Conservation (phyloP, 495 filamentous ascomycete species). For the Xylaria castorea region DNA sequence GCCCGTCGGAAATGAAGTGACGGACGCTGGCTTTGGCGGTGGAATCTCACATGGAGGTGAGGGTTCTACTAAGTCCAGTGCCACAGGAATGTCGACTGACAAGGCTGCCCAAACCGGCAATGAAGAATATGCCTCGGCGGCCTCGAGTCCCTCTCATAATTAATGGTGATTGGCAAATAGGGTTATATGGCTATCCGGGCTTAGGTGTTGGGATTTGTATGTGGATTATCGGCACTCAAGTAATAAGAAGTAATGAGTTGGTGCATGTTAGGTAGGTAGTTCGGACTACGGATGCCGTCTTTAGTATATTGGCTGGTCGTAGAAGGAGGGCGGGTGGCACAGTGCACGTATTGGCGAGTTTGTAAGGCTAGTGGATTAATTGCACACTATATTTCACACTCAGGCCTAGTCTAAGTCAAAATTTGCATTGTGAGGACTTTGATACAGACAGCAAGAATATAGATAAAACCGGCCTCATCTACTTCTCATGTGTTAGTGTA, state of each 20-base stretch:
- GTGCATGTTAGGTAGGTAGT: not conserved
- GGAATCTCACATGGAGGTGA: constrained; percentile 18
- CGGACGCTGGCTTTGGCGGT: constrained; percentile 17
- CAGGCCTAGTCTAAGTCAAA: not conserved
- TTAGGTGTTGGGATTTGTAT: constrained; percentile 17
- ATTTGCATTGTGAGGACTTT: not conserved
- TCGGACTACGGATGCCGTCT: not conserved
- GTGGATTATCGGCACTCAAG: not conserved
- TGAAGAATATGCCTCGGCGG: constrained; percentile 21
- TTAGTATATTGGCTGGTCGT: not conserved
- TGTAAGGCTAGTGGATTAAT: not conserved
- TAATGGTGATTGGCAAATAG: not conserved
- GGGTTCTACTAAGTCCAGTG: not conserved
- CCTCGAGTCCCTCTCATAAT: constrained; percentile 12
- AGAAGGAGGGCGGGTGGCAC: not conserved
- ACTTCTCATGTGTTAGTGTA: not conserved
- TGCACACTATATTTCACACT: not conserved
- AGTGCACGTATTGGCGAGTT: not conserved
- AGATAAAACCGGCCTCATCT: not conserved
- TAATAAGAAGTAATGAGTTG: constrained; percentile 6
- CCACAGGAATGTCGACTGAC: constrained; percentile 5
- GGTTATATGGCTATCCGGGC: not conserved
- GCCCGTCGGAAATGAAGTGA: not conserved
- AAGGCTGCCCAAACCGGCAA: constrained; percentile 1
- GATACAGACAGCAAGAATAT: not conserved